Evolutionary conservation across 2,329 filamentous ascomycete genomes (phyloP).

Genomic region (Exophiala sp.): DNA sequence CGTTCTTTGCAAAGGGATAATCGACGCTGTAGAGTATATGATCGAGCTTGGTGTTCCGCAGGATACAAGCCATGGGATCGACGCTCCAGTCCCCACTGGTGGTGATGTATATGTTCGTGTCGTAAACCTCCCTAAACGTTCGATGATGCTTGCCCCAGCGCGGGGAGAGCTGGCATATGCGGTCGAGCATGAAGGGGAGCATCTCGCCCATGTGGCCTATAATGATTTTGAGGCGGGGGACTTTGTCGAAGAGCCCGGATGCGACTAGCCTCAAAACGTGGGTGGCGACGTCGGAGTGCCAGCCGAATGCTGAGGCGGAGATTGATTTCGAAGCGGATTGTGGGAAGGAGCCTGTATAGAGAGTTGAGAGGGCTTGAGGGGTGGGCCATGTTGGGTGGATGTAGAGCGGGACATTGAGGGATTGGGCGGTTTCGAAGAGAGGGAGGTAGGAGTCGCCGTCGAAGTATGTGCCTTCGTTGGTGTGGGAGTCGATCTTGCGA

Average conservation of each 20-base stretch:
- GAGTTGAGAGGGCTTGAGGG: conserved; percentile 36
- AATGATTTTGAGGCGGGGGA: conserved; percentile 53
- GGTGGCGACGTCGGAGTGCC: conserved; percentile 38
- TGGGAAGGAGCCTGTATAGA: conserved; percentile 35
- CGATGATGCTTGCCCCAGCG: conserved; percentile 27
- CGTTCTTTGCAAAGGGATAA: conserved; percentile 54
- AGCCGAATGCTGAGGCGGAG: conserved; percentile 25
- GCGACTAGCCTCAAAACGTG: conserved; percentile 47
- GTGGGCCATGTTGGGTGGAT: conserved; percentile 49
- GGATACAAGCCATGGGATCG: conserved; percentile 43
- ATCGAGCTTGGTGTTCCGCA: conserved; percentile 39
- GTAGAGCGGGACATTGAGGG: conserved; percentile 52
- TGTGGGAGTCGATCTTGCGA: conserved; percentile 41
- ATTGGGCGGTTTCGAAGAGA: conserved; percentile 41
- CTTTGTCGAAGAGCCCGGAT: conserved; percentile 54
- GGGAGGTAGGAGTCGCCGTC: conserved; percentile 42
- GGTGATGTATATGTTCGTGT: conserved; percentile 56
- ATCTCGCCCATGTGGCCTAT: conserved; percentile 53
- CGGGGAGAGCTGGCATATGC: conserved; percentile 18
- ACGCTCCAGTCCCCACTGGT: conserved; percentile 54
- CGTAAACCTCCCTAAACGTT: conserved; percentile 50
- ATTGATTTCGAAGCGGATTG: conserved; percentile 9
- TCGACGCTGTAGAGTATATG: conserved; percentile 56
- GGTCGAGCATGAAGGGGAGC: conserved; percentile 52
- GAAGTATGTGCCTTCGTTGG: conserved; percentile 35